Conservation (phyloP, 306 rosid species). For the Malus orientalis region DNA sequence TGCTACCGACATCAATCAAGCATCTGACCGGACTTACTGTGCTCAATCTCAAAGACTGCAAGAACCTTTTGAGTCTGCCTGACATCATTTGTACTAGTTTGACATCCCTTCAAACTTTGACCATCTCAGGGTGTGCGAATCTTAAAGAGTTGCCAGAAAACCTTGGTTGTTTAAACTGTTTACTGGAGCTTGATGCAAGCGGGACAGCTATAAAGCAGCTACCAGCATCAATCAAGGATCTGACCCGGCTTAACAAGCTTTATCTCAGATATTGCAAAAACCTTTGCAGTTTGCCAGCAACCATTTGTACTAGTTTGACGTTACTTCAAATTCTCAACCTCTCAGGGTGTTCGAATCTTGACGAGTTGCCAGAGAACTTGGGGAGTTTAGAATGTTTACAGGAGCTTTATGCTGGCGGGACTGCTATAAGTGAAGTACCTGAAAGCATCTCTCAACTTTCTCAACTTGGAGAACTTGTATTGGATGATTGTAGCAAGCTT, state of each 20-base stretch:
- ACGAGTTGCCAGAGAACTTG: not conserved
- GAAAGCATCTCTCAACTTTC: conserved; percentile 12
- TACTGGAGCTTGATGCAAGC: conserved; percentile 1
- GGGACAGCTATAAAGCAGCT: not conserved
- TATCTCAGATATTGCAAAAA: not conserved
- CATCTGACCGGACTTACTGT: conserved; percentile 2
- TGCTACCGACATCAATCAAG: conserved; percentile 1
- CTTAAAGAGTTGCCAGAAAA: not conserved
- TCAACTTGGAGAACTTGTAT: conserved; percentile 1
- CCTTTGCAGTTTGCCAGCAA: not conserved
- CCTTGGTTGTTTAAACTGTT: not conserved
- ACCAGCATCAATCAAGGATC: not conserved
- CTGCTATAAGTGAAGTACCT: conserved; percentile 6
- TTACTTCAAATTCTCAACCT: conserved; percentile 4
- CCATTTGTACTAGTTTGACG: not conserved
- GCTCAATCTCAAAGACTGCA: conserved; percentile 8
- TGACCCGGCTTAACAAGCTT: not conserved
- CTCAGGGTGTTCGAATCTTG: conserved; percentile 6
- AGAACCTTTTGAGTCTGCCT: not conserved
- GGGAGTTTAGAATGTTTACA: conserved; percentile 6
- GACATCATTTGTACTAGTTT: not conserved
- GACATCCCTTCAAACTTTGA: not conserved
- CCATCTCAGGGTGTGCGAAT: not conserved
- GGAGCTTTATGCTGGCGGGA: not conserved
- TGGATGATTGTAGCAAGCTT: conserved; percentile 9